Evolutionary conservation across 2,329 filamentous ascomycete genomes (phyloP).

Genomic region (Juglanconis oblonga): DNA sequence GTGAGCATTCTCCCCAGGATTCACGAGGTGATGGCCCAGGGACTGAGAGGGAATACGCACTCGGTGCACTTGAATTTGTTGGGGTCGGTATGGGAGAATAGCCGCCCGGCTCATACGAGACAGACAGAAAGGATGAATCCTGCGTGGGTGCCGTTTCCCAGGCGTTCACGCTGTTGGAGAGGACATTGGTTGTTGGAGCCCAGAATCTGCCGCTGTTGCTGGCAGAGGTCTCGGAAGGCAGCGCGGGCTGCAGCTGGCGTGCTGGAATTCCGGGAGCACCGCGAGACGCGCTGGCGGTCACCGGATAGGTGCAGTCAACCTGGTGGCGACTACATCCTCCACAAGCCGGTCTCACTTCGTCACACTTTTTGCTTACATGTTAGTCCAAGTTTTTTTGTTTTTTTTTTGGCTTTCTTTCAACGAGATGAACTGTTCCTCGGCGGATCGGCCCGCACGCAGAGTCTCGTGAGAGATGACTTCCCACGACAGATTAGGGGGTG

Average conservation of each 20-base stretch:
- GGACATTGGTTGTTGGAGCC: background rate
- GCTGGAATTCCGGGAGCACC: background rate
- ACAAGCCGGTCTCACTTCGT: conserved; percentile 24
- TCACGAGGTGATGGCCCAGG: conserved; percentile 1
- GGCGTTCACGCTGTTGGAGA: background rate
- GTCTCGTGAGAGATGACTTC: no score
- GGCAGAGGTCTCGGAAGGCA: background rate
- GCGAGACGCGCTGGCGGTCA: background rate
- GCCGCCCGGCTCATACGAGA: background rate
- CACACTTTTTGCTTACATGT: conserved; percentile 20
- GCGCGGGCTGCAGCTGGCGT: background rate
- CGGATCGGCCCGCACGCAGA: background rate
- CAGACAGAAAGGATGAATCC: background rate
- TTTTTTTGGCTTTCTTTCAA: no score
- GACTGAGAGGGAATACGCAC: background rate
- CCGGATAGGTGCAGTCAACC: conserved; percentile 23
- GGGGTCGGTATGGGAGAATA: background rate
- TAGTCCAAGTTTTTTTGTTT: background rate
- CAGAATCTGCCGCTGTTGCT: background rate
- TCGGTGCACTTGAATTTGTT: background rate
- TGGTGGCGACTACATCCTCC: conserved; percentile 24
- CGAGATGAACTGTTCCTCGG: no score
- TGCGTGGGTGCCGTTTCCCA: background rate
- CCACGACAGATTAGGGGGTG: background rate
- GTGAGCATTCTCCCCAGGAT: background rate